Conservation (phyloP, 306 rosid species). For the Pterocarpus macrocarpus region DNA sequence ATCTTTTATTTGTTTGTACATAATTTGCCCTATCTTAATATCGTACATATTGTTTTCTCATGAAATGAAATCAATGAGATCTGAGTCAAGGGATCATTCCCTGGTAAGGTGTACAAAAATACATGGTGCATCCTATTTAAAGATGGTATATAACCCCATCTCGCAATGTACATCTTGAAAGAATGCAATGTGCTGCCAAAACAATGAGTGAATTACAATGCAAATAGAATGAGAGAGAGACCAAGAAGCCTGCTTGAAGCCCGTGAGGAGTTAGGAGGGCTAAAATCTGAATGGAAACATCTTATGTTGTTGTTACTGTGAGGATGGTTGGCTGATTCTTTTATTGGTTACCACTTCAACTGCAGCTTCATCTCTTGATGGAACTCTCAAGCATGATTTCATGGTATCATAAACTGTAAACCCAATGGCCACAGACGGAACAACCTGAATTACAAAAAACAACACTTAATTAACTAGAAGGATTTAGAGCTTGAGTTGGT, state of each 20-base stretch:
- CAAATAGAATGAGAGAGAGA: constrained; percentile 31
- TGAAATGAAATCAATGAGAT: constrained; percentile 46
- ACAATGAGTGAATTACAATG: constrained; percentile 32
- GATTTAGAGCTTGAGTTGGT: constrained; percentile 5
- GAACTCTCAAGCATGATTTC: constrained; percentile 80
- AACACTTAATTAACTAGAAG: constrained; percentile 42
- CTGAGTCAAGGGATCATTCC: constrained; percentile 33
- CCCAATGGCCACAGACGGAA: constrained; percentile 97
- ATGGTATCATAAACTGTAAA: constrained; percentile 88
- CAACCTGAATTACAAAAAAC: constrained; percentile 71
- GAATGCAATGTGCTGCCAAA: constrained; percentile 65
- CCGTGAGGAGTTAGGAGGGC: constrained; percentile 36
- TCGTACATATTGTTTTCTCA: constrained; percentile 26
- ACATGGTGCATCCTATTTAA: constrained; percentile 22
- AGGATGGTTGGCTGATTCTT: constrained; percentile 61
- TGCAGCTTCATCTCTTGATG: constrained; percentile 81
- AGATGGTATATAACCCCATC: constrained; percentile 44
- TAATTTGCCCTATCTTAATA: constrained; percentile 38
- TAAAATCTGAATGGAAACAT: constrained; percentile 20
- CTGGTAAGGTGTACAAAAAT: constrained; percentile 32
- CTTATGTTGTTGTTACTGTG: constrained; percentile 44
- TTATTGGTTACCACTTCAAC: constrained; percentile 64
- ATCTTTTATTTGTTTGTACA: constrained; percentile 46
- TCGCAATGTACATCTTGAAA: constrained; percentile 55
- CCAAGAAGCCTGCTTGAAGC: constrained; percentile 47